Evolutionary conservation across 352 stramenopile species (phyloP).

Genomic region (Globisporangium emineosum): DNA sequence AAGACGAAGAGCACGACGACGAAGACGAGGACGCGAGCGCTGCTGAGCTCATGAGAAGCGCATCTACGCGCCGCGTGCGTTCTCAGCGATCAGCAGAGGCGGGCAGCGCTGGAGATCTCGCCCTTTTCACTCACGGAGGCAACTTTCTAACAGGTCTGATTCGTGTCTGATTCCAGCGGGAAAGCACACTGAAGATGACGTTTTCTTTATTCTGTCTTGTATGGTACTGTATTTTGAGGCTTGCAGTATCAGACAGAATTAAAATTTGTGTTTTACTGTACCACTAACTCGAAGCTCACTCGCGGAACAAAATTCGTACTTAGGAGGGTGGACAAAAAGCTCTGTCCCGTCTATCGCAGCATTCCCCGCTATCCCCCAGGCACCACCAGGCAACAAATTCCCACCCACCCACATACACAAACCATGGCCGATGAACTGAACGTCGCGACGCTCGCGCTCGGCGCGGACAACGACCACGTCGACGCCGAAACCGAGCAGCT

Average conservation of each 20-base stretch:
- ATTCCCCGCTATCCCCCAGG: background rate
- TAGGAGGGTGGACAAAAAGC: background rate
- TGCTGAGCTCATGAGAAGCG: conserved; percentile 17
- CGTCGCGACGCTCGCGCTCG: conserved; percentile 42
- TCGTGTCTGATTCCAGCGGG: conserved; percentile 1
- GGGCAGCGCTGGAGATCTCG: conserved; percentile 1
- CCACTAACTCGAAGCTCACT: background rate
- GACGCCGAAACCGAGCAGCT: conserved; percentile 33
- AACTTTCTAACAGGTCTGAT: conserved; percentile 1
- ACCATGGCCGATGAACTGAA: conserved; percentile 38
- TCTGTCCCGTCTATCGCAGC: background rate
- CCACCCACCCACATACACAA: conserved; percentile 6
- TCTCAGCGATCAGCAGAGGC: conserved; percentile 3
- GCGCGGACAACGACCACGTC: conserved; percentile 27
- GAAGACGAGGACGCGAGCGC: conserved; percentile 4
- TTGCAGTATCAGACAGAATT: background rate
- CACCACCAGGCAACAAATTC: background rate
- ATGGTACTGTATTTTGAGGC: background rate
- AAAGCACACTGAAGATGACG: background rate
- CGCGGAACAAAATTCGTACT: background rate
- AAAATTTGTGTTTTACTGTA: background rate
- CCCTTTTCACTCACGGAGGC: background rate
- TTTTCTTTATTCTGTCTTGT: background rate
- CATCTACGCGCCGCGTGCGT: conserved; percentile 10
- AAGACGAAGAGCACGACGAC: background rate